Evolutionary conservation across 768 basidiomycete genomes (phyloP), one percentile per base, ranked within the genome.

Genomic region (Collybia nuda): DNA sequence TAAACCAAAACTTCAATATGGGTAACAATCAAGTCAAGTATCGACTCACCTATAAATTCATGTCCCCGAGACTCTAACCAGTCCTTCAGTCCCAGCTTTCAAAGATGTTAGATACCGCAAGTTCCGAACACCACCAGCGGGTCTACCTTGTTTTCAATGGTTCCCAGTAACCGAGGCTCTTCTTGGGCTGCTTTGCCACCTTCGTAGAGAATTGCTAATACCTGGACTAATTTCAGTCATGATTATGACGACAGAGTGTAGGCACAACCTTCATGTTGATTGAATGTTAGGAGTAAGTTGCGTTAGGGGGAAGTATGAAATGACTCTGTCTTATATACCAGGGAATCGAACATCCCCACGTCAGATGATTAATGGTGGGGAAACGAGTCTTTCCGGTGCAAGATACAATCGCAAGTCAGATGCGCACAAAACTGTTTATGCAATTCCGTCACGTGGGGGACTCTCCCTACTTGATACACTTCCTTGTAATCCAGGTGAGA

Each of bases 111-210:
- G 19, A 44, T 38, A 37, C 50, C 21, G 15, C 28, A 35, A 19
- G 15, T 26, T 9, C 14, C 40, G 24, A 55, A 47, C 4, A 48
- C 7, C 22, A 38, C 26, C 7, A 35, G 5, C 15, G 38, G 40
- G 38, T 63, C 23, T 60, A 84, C 88, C 76, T 84, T 75, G 70
- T 93, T 93, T 68, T 93, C 87, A 50, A 82, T 76, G 17, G 90
- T 89, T 44, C 90, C 90, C 19, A 91, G 75, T 21, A 91, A 81
- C 66, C 88, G 84, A 36, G 85, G 79, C 67, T 91, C 88, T 57
- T 85, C 70, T 56, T 69, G 56, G 51, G 89, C 88, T 51, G 86
- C 81, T 52, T 81, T 59, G 61, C 75, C 77, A 61, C 88, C 89
- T 54, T 78, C 75, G 71, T 88, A 90, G 42, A 90, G 77, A 60